Base-by-base conservation (phyloP, 352 stramenopile genomes). In the Phytopythium boreale region DNA sequence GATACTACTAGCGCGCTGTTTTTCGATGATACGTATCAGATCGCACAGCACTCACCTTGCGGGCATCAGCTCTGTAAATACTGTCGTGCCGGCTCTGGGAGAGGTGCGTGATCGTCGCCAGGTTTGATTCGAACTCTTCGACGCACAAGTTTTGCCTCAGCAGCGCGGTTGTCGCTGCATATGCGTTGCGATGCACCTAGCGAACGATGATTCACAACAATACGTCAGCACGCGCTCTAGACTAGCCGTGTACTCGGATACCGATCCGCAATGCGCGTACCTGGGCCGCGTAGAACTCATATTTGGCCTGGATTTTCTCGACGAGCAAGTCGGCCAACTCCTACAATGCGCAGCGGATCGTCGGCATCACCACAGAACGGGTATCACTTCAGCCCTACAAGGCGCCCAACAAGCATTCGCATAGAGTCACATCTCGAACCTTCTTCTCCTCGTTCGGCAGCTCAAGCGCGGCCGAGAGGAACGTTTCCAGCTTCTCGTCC, bases 41-140 rank as follows among this genome's bases (percentile, higher is more conserved):
- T 34, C 22, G 10, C 12, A 26, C 8, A 44, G 2, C 37, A 26
- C 56, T 12, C 65, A 87, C 78, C 69, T 95, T 95, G 36, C 88
- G 77, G 2, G 86, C 86, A 65, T 96, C 79, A 0, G 78, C 72
- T 36, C 87, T 73, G 70, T 96, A 94, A 49, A 93, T 90, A 52
- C 81, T 92, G 67, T 94, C 86, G 53, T 91, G 75, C 4, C 86
- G 80, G 69, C 92, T 84, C 64, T 96, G 88, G 1, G 88, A 96
- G 47, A 95, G 78, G 61, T 92, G 83, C 5, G 86, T 94, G 63
- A 96, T 90, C 31, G 82, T 79, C 44, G 80, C 70, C 39, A 96
- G 43, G 61, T 96, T 95, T 27, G 75, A 65, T 41, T 96, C 88
- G 63, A 96, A 84, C 52, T 91, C 86, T 46, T 89, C 70, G 29